These are phyloP conservation scores for Colletotrichum sp. DNA, from an alignment of 2,329 filamentous ascomycete genomes.

Conservation along the genomic window DNA sequence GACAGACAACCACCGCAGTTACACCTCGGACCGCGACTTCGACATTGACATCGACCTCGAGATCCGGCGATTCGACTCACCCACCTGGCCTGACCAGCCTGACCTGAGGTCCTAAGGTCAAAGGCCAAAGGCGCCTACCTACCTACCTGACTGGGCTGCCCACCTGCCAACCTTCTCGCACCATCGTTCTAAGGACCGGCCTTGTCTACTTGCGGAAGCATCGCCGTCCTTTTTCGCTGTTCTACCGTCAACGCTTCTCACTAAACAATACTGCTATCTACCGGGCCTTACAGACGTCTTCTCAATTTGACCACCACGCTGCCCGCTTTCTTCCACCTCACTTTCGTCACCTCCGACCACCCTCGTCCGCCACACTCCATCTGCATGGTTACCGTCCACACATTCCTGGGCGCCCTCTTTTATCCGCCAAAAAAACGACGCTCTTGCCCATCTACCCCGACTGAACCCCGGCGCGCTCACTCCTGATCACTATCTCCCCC, in stretches of 20 bases:
- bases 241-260: background rate
- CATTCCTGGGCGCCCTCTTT: slow-evolving; percentile 2
- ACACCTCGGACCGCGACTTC: background rate
- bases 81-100: background rate
- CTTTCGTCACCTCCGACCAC: background rate
- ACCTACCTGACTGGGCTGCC: background rate
- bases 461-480: background rate
- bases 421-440: slow-evolving; percentile 1
- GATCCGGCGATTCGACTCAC: background rate
- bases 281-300: background rate
- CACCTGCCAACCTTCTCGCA: background rate
- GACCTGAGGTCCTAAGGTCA: background rate
- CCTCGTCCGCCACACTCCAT: slow-evolving; percentile 1
- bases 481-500: background rate
- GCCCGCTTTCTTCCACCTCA: background rate
- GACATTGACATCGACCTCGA: background rate
- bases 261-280: background rate
- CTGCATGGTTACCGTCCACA: background rate
- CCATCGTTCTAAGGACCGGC: background rate
- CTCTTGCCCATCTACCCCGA: background rate
- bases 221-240: background rate
- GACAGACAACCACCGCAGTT: background rate
- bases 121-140: background rate
- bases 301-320: background rate
- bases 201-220: background rate